Base-by-base conservation (phyloP, 163 green algal species). In the Chlamydomonas reinhardtii region DNA sequence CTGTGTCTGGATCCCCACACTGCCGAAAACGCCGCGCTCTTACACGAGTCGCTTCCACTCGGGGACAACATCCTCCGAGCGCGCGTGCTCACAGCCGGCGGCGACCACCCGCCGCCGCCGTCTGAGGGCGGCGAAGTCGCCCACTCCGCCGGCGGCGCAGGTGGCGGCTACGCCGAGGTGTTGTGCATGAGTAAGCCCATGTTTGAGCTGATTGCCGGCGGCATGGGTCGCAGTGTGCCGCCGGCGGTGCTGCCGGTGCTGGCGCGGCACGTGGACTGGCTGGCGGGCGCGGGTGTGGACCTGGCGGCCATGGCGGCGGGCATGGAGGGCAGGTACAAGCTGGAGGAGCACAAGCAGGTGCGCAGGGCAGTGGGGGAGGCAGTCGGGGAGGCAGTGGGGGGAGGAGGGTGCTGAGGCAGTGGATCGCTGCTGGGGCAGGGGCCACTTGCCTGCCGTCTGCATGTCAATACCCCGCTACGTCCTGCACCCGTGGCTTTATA, bases 291-390 rank as follows among this genome's bases (percentile, higher is more conserved):
- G 31, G 74, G 54, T 0, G 62, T 78, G 48, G 74, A 83, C 48
- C 48, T 88, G 65, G 39, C 73, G 66, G 75, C 79, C 2, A 37
- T 89, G 43, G 76, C 84, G 12, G 24, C 29, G 24, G 84, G 64
- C 43, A 76, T 89, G 56, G 22, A n/a, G 9, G 84, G 76, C 14
- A 39, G 54, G 22, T 85, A 73, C 70, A n/a, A 71, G 24, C 31
- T 89, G 70, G 84, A 89, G 76, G 84, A 89, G 69, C 72, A 89
- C 84, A 85, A 82, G 68, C 74, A 84, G 83, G 83, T 88, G 27
- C 24, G 62, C 35, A 25, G 6, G 62, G 62, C 25, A 2, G 62
- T 32, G 62, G 14, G 27, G 5, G 59, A 15, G 59, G 59, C n/a
- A n/a, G n/a, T n/a, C n/a, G n/a, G n/a, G n/a, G n/a, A n/a, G n/a